Conservation (phyloP, 495 filamentous ascomycete genomes). For the Penicillium macrosclerotiorum region DNA sequence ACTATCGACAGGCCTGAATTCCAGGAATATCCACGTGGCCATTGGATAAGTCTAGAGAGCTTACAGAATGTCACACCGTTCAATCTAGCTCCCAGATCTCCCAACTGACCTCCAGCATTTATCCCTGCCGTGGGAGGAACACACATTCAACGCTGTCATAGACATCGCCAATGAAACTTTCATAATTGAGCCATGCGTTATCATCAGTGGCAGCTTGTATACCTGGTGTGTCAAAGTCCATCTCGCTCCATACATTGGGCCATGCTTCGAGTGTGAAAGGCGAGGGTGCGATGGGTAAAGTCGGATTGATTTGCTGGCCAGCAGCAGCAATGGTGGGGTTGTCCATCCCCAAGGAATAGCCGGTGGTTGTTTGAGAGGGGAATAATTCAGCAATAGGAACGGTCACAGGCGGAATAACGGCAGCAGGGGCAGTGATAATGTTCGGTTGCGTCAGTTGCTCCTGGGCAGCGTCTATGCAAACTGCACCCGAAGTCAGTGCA, state of each 20-base stretch:
- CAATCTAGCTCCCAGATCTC: too few relatives aligned
- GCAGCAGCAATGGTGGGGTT: neutral
- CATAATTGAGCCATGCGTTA: conserved; percentile 32
- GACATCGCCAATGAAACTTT: conserved; percentile 34
- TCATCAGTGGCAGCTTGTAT: conserved; percentile 11
- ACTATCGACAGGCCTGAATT: too few relatives aligned
- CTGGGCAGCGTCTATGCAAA: too few relatives aligned
- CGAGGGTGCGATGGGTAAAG: neutral
- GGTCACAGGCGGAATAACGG: too few relatives aligned
- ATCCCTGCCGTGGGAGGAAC: conserved; percentile 15
- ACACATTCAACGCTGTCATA: conserved; percentile 26
- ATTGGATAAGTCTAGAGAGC: too few relatives aligned
- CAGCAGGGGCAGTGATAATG: neutral
- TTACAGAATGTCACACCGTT: too few relatives aligned
- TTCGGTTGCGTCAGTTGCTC: neutral
- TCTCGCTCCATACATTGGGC: conserved; percentile 33
- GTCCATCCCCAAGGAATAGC: conserved; percentile 5
- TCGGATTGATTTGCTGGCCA: conserved; percentile 3
- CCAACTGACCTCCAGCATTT: neutral
- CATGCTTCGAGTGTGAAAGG: conserved; percentile 18
- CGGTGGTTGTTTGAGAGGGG: too few relatives aligned
- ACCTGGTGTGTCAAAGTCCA: conserved; percentile 19
- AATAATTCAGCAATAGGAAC: too few relatives aligned
- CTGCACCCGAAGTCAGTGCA: too few relatives aligned
- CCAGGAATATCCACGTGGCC: too few relatives aligned